Conservation (phyloP, 225 moss, liverwort and hornwort species). For the Anthoceros angustus region DNA sequence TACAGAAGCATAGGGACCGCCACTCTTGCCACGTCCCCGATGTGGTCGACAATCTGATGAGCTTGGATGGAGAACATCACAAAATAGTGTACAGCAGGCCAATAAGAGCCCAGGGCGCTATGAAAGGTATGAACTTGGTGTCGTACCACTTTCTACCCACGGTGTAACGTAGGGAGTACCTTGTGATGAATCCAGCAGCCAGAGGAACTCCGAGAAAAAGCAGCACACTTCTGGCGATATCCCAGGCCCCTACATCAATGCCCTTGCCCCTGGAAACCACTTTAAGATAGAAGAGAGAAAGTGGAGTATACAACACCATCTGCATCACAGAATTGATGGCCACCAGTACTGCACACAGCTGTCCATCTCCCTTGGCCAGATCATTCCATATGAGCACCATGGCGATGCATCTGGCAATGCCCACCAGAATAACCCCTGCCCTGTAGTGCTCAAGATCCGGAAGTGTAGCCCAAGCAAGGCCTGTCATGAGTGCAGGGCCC, state of each 20-base stretch:
- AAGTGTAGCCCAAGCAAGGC: too few species aligned
- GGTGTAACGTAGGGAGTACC: constrained; percentile 23
- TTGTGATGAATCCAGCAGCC: constrained; percentile 30
- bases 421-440: constrained; percentile 35
- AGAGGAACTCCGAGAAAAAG: constrained; percentile 60
- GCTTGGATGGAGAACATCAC: constrained; percentile 80
- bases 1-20: constrained; percentile 67
- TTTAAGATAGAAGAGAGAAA: constrained; percentile 54
- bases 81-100: constrained; percentile 65
- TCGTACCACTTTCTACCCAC: constrained; percentile 29
- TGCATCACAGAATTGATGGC: too few species aligned
- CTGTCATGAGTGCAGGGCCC: too few species aligned
- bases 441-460: too few species aligned
- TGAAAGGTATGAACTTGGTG: constrained; percentile 45
- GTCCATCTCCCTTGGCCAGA: too few species aligned
- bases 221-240: constrained; percentile 55
- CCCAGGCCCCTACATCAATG: constrained; percentile 40
- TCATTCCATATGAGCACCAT: too few species aligned
- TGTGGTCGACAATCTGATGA: too few species aligned
- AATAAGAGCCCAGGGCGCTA: constrained; percentile 50
- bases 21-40: too few species aligned
- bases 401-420: too few species aligned
- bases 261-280: constrained; percentile 43
- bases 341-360: too few species aligned
- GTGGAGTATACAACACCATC: constrained; percentile 45